These are phyloP conservation scores for Paracamarosporium sp. DNA, from an alignment of 2,329 filamentous ascomycete species.

Conservation along the genomic window DNA sequence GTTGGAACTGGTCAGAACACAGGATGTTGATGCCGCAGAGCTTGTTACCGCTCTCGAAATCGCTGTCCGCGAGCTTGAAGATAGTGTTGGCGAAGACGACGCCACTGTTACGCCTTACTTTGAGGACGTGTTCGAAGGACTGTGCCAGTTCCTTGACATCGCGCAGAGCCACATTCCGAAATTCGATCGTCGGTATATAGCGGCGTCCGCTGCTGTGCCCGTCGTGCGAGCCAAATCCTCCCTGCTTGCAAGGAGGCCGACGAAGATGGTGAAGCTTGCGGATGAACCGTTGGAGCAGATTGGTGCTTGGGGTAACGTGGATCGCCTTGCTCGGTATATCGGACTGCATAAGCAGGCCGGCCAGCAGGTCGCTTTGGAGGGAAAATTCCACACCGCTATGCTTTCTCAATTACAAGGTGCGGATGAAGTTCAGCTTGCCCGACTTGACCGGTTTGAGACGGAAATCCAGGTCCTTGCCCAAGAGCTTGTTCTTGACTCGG, in stretches of 20 bases:
- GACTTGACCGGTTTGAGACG: slow-evolving; percentile 49
- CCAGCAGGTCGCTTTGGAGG: slow-evolving; percentile 32
- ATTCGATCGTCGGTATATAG: slow-evolving; percentile 6
- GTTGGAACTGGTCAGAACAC: slow-evolving; percentile 35
- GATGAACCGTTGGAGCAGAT: slow-evolving; percentile 5
- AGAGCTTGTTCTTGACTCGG: slow-evolving; percentile 40
- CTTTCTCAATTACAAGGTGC: slow-evolving; percentile 35
- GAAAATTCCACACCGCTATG: slow-evolving; percentile 36
- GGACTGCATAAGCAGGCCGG: slow-evolving; percentile 28
- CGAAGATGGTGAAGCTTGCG: slow-evolving; percentile 26
- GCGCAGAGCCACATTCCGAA: slow-evolving; percentile 17
- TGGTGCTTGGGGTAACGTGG: slow-evolving; percentile 13
- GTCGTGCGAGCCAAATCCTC: slow-evolving; percentile 33
- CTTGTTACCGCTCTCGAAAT: slow-evolving; percentile 34
- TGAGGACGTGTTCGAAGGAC: slow-evolving; percentile 44
- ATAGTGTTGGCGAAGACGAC: slow-evolving; percentile 35
- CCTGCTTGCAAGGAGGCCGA: slow-evolving; percentile 45
- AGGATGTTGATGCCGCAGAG: slow-evolving; percentile 37
- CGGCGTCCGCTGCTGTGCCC: slow-evolving; percentile 18
- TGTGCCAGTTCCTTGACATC: slow-evolving; percentile 46
- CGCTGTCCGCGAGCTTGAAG: slow-evolving; percentile 40
- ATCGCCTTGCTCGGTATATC: slow-evolving; percentile 30
- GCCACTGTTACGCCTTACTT: slow-evolving; percentile 39
- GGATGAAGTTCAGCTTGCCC: slow-evolving; percentile 46
- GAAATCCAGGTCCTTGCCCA: slow-evolving; percentile 49